phyloP scores from a whole-genome alignment of 306 rosid genomes.

The Chamaecrista fasciculata region DNA sequence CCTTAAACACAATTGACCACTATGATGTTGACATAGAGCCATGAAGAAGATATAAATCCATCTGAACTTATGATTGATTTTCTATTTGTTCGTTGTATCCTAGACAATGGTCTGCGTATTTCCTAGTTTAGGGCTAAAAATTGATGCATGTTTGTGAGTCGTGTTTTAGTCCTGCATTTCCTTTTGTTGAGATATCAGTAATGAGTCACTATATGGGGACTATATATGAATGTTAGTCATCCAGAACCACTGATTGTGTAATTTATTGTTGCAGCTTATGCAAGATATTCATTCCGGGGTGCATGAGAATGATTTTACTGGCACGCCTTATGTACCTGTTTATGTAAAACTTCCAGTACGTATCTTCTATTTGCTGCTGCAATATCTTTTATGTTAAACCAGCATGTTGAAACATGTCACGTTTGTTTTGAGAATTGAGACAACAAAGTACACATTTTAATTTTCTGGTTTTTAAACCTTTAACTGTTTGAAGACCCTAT shows the following conservation, averaged over 20 bases:
- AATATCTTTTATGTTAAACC: neutral
- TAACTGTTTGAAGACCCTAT: slow-evolving; percentile 18
- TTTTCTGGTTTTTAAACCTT: slow-evolving; percentile 21
- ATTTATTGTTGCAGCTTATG: slow-evolving; percentile 65
- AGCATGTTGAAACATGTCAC: neutral
- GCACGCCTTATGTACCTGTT: slow-evolving; percentile 82
- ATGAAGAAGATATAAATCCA: slow-evolving; percentile 5
- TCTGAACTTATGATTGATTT: neutral
- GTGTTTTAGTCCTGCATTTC: neutral
- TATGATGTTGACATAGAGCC: neutral
- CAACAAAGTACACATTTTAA: slow-evolving; percentile 7
- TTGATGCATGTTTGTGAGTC: neutral
- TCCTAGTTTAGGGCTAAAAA: neutral
- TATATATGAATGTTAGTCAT: slow-evolving; percentile 22
- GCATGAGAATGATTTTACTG: slow-evolving; percentile 56
- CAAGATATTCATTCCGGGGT: slow-evolving; percentile 69
- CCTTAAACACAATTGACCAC: neutral
- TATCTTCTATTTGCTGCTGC: slow-evolving; percentile 26
- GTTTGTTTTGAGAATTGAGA: slow-evolving; percentile 3
- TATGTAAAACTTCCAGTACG: slow-evolving; percentile 74
- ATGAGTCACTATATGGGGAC: neutral
- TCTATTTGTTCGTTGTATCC: slow-evolving; percentile 1
- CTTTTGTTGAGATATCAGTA: neutral
- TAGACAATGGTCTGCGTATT: neutral
- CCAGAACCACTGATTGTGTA: slow-evolving; percentile 30